Base-by-base conservation (phyloP, 148 eudicot species). In the Dysphania ambrosioides region DNA sequence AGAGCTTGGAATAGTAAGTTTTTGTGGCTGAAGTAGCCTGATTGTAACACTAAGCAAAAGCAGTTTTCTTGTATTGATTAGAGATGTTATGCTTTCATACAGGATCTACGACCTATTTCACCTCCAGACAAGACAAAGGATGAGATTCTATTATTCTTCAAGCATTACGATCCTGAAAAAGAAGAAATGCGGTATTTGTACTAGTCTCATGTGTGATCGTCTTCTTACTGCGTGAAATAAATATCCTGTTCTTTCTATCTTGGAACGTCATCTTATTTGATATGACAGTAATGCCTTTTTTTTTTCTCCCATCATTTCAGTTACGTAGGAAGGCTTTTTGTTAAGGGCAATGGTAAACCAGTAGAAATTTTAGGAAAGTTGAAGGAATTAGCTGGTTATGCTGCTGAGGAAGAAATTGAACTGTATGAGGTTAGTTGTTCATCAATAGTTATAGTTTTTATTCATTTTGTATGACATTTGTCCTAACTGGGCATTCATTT, bases 111-210 rank as follows among this genome's bases (percentile, higher is more conserved):
- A 32, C 93, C 93, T 56, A 70, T 90, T 70, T 77, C 92, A 60
- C 87, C 88, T 72, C 91, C 91, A n/a, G 91, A 85, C 29, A 93
- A 87, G 79, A 83, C 87, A 44, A 88, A 87, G 79, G 98, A 93
- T 24, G 96, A 93, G 47, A 87, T 93, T 68, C 82, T 93, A 56
- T 77, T 93, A 32, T 90, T 93, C 72, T 88, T 93, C 77, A 93
- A 93, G 82, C 89, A 86, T 83, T 90, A 93, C 83, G 93, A 90
- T 77, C 96, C 96, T 38, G 84, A 79, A 77, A 90, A 89, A 75
- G 93, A 90, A 78, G 90, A 93, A 82, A 80, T 93, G 24, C 86
- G 98, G 98, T 76, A 68, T 29, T 87, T 70, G 27, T 53, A 13
- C 31, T 30, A 29, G 35, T 59, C 38, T 70, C 18, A 41, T 16